phyloP scores from a whole-genome alignment of 2,329 filamentous ascomycete species.

The Phyllosticta ampelicida region DNA sequence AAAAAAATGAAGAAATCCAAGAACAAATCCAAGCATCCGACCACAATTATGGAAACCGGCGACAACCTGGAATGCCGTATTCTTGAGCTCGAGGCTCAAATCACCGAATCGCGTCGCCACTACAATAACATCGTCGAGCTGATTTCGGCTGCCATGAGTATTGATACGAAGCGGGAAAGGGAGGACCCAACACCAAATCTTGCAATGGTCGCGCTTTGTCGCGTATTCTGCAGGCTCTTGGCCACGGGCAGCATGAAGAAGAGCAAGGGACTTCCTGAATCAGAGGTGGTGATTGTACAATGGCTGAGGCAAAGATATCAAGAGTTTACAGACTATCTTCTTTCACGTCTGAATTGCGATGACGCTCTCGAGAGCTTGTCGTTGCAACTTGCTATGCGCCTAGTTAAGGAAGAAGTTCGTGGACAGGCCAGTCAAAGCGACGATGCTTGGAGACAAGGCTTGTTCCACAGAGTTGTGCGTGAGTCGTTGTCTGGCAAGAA shows the following conservation, averaged over 20 bases:
- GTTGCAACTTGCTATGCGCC: slow-evolving; percentile 69
- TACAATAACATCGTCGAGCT: slow-evolving; percentile 82
- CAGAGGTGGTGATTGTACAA: slow-evolving; percentile 60
- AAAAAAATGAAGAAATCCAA: slow-evolving; percentile 30
- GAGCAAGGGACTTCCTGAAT: slow-evolving; percentile 55
- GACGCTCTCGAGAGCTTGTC: slow-evolving; percentile 57
- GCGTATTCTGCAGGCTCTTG: slow-evolving; percentile 74
- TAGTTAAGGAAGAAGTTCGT: slow-evolving; percentile 69
- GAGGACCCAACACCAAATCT: slow-evolving; percentile 50
- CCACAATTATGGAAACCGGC: slow-evolving; percentile 15
- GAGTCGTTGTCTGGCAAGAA: slow-evolving; percentile 20
- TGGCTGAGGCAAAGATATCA: slow-evolving; percentile 70
- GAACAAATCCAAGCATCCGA: slow-evolving; percentile 22
- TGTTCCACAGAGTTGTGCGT: slow-evolving; percentile 57
- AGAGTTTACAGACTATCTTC: slow-evolving; percentile 57
- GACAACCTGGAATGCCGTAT: slow-evolving; percentile 54
- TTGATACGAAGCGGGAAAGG: slow-evolving; percentile 31
- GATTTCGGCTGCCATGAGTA: slow-evolving; percentile 43
- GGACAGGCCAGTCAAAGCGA: slow-evolving; percentile 50
- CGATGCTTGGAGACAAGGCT: slow-evolving; percentile 56
- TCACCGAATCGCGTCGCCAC: slow-evolving; percentile 75
- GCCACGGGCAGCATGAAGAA: slow-evolving; percentile 60
- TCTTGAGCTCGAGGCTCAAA: slow-evolving; percentile 64
- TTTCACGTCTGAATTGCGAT: slow-evolving; percentile 46
- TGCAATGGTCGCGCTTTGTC: slow-evolving; percentile 70